A percentile compares a stretch with the other conserved stretches of the same genome.
phyloP scores from a whole-genome alignment of 1,139 yeast genomes.

The Suhomyces terraborum region DNA sequence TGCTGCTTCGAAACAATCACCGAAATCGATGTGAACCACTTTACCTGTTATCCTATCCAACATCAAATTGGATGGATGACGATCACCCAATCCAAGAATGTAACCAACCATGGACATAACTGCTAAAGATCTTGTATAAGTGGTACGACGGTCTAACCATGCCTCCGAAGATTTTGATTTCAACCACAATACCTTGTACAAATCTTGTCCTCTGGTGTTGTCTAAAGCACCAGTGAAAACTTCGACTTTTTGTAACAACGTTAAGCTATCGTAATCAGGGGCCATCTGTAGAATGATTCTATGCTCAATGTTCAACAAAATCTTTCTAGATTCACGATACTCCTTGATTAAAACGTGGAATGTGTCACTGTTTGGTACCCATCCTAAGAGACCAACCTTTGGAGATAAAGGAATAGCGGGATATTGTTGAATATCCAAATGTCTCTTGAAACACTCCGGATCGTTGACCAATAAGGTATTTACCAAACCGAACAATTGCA shows the following conservation, averaged over 20 bases:
- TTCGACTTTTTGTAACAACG: slow-evolving; percentile 89
- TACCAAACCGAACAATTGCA: slow-evolving; percentile 96
- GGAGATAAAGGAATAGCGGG: slow-evolving; percentile 96
- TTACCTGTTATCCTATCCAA: slow-evolving; percentile 92
- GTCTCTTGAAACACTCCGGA: slow-evolving; percentile 95
- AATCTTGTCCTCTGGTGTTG: slow-evolving; percentile 94
- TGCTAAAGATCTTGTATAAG: slow-evolving; percentile 92
- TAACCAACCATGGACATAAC: slow-evolving; percentile 98
- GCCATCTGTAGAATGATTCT: slow-evolving; percentile 98
- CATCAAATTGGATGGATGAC: slow-evolving; percentile 98
- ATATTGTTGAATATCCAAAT: slow-evolving; percentile 86
- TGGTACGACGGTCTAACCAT: slow-evolving; percentile 96
- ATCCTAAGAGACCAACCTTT: slow-evolving; percentile 91
- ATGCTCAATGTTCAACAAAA: slow-evolving; percentile 87
- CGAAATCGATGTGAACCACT: slow-evolving; percentile 96
- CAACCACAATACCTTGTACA: slow-evolving; percentile 93
- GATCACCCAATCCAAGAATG: slow-evolving; percentile 90
- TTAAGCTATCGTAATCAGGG: slow-evolving; percentile 90
- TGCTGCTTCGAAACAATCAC: slow-evolving; percentile 99
- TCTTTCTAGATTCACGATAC: slow-evolving; percentile 88
- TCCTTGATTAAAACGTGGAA: slow-evolving; percentile 92
- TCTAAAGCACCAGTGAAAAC: slow-evolving; percentile 95
- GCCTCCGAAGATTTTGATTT: slow-evolving; percentile 95
- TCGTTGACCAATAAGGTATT: slow-evolving; percentile 87
- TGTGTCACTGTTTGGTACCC: slow-evolving; percentile 98